Evolutionary conservation across 495 filamentous ascomycete genomes (phyloP), one percentile per base, ranked within the genome.

Genomic region (Lepraria neglecta): DNA sequence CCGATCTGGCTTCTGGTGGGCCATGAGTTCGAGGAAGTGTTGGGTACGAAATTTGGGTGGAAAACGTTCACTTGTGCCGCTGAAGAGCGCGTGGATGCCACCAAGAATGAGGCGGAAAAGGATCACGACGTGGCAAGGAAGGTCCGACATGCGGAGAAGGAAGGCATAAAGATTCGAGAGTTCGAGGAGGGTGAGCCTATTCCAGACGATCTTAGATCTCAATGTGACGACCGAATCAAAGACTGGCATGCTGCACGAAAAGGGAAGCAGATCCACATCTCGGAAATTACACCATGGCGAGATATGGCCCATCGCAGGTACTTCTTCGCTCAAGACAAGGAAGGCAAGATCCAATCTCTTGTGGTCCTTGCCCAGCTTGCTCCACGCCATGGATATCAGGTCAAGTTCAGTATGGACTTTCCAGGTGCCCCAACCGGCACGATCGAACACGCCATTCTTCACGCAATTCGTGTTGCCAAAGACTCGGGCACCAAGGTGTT

Each of bases 371-470:
- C 85, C 60, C 85, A 86, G 69, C 81, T 95, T 30, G 81, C 85
- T 21, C 89, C 89, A 0, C 71, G 79, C 40, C 82, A 92, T 65
- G 89, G 89, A 59, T 90, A 87, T 79, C 90, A 95, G 75, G 84
- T 94, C 73, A 94, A 95, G 75, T 92, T 89, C 73, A 85, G 84
- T 46, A 82, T 94, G 60, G 89, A 92, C 70, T 94, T 95, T 78
- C 89, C 89, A 17, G 81, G 81, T 19, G 79, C 88, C 4, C 87
- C 89, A 3, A 86, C 78, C 59, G 90, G 90, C 59, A 85, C 85
- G 40, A 95, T 94, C 64, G 90, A 95, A 73, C 76, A 80, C 4
- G 81, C 91, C 53, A 88, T 91, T 66, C 85, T 87, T 21, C 82
- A 86, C 67, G 84, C 88, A n/a, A 84, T 95, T 69, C 83, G 86